These are phyloP conservation scores for Agapanthus africanus DNA, from an alignment of 106 monocot species.

Conservation along the genomic window DNA sequence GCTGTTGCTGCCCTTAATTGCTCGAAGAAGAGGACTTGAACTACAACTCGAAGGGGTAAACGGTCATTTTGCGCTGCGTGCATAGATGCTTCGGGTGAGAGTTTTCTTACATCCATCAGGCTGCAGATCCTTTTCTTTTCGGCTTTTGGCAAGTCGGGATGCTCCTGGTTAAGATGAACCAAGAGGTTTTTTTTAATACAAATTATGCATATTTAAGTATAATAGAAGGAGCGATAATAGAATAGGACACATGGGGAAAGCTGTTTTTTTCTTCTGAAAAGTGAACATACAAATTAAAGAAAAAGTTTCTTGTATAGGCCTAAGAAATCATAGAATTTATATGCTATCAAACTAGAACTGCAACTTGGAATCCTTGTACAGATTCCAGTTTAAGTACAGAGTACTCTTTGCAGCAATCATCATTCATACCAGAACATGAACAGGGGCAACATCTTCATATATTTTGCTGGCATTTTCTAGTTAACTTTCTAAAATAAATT, in stretches of 20 bases:
- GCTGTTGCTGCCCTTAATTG: constrained; percentile 33
- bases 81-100: constrained; percentile 46
- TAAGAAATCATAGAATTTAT: too few species aligned
- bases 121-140: constrained; percentile 68
- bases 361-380: too few species aligned
- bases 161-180: constrained; percentile 41
- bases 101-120: constrained; percentile 61
- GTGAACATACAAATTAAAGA: too few species aligned
- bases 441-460: too few species aligned
- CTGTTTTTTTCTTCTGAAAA: too few species aligned
- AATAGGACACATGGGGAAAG: neutral
- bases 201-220: neutral
- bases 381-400: too few species aligned
- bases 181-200: neutral
- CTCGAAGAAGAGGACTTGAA: constrained; percentile 79
- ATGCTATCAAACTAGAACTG: too few species aligned
- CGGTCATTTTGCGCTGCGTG: constrained; percentile 76
- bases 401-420: too few species aligned
- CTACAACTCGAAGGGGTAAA: constrained; percentile 68
- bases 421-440: too few species aligned
- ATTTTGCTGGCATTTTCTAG: too few species aligned
- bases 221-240: neutral
- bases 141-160: constrained; percentile 50
- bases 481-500: too few species aligned
- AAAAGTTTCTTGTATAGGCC: too few species aligned